Evolutionary conservation across 1,139 yeast genomes (phyloP).

Genomic region (Groenewaldozyma auringiensis): DNA sequence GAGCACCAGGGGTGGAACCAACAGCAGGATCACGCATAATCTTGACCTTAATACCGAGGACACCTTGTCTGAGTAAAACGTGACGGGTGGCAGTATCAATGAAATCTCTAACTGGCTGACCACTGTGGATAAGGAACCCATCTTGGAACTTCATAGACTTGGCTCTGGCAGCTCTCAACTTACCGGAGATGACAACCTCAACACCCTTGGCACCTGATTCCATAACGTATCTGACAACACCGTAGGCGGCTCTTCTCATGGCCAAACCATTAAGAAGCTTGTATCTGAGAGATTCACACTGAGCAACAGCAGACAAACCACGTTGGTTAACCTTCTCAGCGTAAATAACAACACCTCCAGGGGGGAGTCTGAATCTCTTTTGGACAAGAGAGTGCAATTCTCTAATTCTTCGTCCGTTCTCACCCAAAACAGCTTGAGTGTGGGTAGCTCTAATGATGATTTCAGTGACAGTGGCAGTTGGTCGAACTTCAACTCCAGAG

Average conservation of each 20-base stretch:
- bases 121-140: slow-evolving; percentile 99
- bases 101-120: slow-evolving; percentile 99
- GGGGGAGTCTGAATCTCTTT: slow-evolving; percentile 97
- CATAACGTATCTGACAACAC: slow-evolving; percentile 99
- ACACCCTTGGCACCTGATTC: slow-evolving; percentile 99
- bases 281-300: slow-evolving; percentile 98
- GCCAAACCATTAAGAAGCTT: slow-evolving; percentile 98
- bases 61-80: slow-evolving; percentile 99
- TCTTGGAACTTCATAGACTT: slow-evolving; percentile 99
- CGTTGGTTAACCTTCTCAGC: slow-evolving; percentile 99
- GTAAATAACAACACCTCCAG: slow-evolving; percentile 89
- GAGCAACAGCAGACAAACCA: slow-evolving; percentile 99
- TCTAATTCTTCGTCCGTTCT: slow-evolving; percentile 99
- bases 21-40: slow-evolving; percentile 98
- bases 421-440: slow-evolving; percentile 99
- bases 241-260: slow-evolving; percentile 99
- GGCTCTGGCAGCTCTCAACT: slow-evolving; percentile 99
- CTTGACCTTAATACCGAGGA: slow-evolving; percentile 98
- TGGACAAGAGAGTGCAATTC: slow-evolving; percentile 96
- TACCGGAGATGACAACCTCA: slow-evolving; percentile 98
- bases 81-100: slow-evolving; percentile 99
- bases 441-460: slow-evolving; percentile 98
- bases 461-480: slow-evolving; percentile 97
- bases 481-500: slow-evolving; percentile 99
- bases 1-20: slow-evolving; percentile 78